phyloP scores from a whole-genome alignment of 768 basidiomycete genomes.

The Tylopilus plumbeoviolaceoides region DNA sequence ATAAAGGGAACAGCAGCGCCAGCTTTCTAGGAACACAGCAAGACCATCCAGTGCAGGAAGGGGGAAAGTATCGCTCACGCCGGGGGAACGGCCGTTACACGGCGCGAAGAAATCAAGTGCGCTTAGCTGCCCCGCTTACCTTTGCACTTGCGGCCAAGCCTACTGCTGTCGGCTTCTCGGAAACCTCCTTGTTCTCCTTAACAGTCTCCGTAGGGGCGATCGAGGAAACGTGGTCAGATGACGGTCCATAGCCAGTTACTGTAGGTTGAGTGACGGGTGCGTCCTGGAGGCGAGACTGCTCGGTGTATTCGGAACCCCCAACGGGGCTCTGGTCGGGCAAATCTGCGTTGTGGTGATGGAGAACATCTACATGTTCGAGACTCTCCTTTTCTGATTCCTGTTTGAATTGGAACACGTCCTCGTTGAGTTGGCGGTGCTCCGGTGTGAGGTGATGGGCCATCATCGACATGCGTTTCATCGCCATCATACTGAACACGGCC shows the following conservation, averaged over 20 bases:
- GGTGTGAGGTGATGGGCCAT: constrained; percentile 39
- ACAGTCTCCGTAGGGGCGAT: constrained; percentile 1
- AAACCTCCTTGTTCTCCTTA: constrained; percentile 23
- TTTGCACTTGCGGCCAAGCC: constrained; percentile 30
- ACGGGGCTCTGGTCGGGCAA: neutral
- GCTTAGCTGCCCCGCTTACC: constrained; percentile 21
- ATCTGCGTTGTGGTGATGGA: constrained; percentile 45
- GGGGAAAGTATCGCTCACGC: neutral
- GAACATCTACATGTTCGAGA: constrained; percentile 40
- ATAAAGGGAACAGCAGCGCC: constrained; percentile 1
- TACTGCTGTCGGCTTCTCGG: constrained; percentile 26
- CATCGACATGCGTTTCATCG: constrained; percentile 74
- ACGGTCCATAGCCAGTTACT: neutral
- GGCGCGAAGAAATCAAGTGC: constrained; percentile 11
- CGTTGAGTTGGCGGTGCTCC: constrained; percentile 48
- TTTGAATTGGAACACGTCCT: constrained; percentile 65
- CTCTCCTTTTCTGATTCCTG: constrained; percentile 67
- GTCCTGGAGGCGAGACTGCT: neutral
- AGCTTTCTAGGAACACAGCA: neutral
- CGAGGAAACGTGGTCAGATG: constrained; percentile 3
- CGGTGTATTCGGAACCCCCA: neutral
- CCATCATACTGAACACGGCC: constrained; percentile 82
- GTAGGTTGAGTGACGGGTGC: constrained; percentile 3
- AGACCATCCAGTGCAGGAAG: neutral
- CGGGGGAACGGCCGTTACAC: neutral